Evolutionary conservation across 2,329 filamentous ascomycete species (phyloP).

Genomic region (Xylaria sp.): DNA sequence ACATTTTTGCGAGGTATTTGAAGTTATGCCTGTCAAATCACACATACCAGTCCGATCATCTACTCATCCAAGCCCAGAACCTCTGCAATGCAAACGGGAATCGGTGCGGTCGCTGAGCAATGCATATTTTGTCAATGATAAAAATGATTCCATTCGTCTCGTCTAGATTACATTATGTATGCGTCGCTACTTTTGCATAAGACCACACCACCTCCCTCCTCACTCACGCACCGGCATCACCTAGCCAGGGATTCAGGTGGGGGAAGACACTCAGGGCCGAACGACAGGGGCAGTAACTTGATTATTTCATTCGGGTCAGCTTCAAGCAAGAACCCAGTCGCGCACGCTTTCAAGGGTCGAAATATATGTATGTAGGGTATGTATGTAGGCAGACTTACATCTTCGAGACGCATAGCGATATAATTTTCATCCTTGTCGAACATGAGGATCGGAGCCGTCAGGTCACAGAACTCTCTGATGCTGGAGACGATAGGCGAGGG

Average conservation of each 20-base stretch:
- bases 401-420: constrained; percentile 74
- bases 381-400: constrained; percentile 60
- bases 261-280: constrained; percentile 70
- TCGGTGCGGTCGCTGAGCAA: not conserved
- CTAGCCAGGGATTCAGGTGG: constrained; percentile 47
- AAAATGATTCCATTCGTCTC: not conserved
- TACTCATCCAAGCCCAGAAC: no score
- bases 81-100: not conserved
- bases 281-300: constrained; percentile 75
- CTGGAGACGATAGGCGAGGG: constrained; percentile 51
- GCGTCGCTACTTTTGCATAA: not conserved
- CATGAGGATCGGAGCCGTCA: constrained; percentile 86
- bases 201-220: not conserved
- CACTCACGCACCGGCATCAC: constrained; percentile 1
- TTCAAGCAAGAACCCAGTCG: not conserved
- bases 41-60: no score
- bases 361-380: not conserved
- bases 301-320: constrained; percentile 24
- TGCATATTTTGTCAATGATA: not conserved
- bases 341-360: not conserved
- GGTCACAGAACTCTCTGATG: constrained; percentile 79
- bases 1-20: no score
- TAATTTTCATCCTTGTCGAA: constrained; percentile 84
- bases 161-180: constrained; percentile 7
- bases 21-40: no score